Conservation (phyloP, 768 basidiomycete genomes). For the Trametopsis cervina region DNA sequence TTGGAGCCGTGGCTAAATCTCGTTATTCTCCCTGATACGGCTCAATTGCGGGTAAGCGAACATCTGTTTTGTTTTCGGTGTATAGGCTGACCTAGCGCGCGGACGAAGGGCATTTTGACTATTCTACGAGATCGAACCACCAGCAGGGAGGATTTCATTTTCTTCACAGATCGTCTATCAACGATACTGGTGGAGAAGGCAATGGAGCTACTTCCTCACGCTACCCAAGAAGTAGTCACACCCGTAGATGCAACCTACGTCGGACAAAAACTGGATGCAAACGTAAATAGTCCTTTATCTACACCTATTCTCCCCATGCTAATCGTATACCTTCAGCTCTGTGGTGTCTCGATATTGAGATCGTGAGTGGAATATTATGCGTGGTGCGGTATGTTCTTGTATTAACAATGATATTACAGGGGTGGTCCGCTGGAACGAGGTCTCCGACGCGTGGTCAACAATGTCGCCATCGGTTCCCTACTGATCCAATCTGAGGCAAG, state of each 20-base stretch:
- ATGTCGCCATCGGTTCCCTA: conserved; percentile 82
- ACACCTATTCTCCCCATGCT: conserved; percentile 1
- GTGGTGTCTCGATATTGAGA: conserved; percentile 85
- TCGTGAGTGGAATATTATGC: conserved; percentile 48
- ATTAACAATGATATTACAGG: too few relatives aligned
- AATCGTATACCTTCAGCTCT: conserved; percentile 46
- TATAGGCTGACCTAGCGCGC: neutral
- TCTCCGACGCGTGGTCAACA: conserved; percentile 79
- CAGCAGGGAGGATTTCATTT: conserved; percentile 80
- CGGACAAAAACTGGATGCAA: conserved; percentile 58
- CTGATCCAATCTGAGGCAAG: conserved; percentile 83
- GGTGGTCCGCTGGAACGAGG: conserved; percentile 91
- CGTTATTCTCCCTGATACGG: conserved; percentile 67
- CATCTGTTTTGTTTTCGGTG: too few relatives aligned
- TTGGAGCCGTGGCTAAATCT: conserved; percentile 47
- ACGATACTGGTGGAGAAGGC: conserved; percentile 83
- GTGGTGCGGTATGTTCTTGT: too few relatives aligned
- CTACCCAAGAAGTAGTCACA: conserved; percentile 52
- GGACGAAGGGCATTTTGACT: conserved; percentile 77
- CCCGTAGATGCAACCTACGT: conserved; percentile 48
- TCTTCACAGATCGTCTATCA: conserved; percentile 83
- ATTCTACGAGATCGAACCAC: conserved; percentile 71
- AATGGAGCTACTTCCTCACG: conserved; percentile 74
- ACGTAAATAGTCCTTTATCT: conserved; percentile 32
- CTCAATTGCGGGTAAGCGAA: conserved; percentile 62